Base-by-base conservation (phyloP, 805 yeast species). In the Hanseniaspora taiwanica region DNA sequence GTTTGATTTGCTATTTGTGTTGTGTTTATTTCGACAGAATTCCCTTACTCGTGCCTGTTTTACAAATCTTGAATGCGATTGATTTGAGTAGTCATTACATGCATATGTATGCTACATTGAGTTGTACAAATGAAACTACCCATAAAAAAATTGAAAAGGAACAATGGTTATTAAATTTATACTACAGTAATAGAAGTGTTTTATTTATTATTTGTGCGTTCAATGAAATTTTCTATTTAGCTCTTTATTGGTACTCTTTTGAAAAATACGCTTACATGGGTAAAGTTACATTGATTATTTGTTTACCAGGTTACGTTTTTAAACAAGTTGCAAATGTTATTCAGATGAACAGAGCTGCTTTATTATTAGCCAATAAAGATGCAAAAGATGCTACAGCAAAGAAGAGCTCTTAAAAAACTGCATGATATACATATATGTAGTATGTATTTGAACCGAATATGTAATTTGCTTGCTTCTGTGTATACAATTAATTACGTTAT, bases 101-200 rank as follows among this genome's bases (percentile, higher is more conserved):
- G 82, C 98, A 91, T 65, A 91, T 91, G 98, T 87, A 87, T 60
- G 95, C 97, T 33, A 81, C 85, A 64, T 66, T 87, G 51, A 71
- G 78, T 40, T 66, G 76, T 29, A 97, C 97, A 16, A 35, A 31
- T 16, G 76, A 81, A 3, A 58, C 72, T 8, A 76, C 87, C 34
- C 99, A 91, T 64, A 91, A 91, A 66, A 72, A 74, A 46, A 81
- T 93, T 41, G 80, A 75, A 42, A 70, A 76, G 51, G 76, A 78
- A 48, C 70, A 77, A 24, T 78, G 81, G 46, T 67, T 91, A 42
- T 69, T 91, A 56, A 75, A 78, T 49, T 69, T 89, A 47, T 91
- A 91, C 68, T 91, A 91, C 64, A 82, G 85, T 44, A 81, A 84
- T 66, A 74, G 85, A 53, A 73, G 58, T 14, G 94, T 91, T 16